Evolutionary conservation across 2,329 filamentous ascomycete species (phyloP).

Genomic region (Arthrobotrys iridis): DNA sequence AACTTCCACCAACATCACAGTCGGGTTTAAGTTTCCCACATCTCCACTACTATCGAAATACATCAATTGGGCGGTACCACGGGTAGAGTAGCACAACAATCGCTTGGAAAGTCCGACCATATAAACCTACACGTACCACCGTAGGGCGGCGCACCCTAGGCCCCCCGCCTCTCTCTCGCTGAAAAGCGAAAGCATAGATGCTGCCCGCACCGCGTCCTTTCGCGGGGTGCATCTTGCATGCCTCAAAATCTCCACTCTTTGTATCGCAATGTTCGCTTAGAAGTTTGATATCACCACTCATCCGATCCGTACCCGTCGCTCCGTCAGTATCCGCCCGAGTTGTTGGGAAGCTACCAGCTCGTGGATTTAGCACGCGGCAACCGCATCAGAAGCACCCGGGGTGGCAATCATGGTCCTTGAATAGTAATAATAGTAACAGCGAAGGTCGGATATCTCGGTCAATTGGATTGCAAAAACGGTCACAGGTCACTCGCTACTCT

Average conservation of each 20-base stretch:
- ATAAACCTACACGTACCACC: not conserved
- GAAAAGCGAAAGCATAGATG: conserved; percentile 26
- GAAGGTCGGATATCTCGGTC: conserved; percentile 22
- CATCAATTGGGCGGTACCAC: too few species aligned
- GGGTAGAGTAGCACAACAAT: too few species aligned
- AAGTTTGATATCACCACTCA: conserved; percentile 26
- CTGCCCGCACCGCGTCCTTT: conserved; percentile 47
- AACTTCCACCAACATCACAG: not conserved
- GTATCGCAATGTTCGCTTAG: conserved; percentile 48
- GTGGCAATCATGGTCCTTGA: not conserved
- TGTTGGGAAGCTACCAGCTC: not conserved
- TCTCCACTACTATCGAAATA: not conserved
- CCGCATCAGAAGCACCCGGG: not conserved
- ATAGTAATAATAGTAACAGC: not conserved
- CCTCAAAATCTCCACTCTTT: conserved; percentile 54
- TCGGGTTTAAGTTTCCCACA: not conserved
- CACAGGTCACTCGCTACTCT: conserved; percentile 2
- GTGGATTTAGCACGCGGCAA: conserved; percentile 8
- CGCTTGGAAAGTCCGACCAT: too few species aligned
- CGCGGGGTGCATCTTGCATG: conserved; percentile 53
- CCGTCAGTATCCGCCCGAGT: conserved; percentile 29
- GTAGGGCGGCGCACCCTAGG: not conserved
- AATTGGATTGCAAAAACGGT: conserved; percentile 14
- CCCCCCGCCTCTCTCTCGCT: not conserved
- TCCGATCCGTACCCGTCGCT: conserved; percentile 6